Percentiles rank a stretch among this genome's conserved stretches.
phyloP scores from a whole-genome alignment of 805 yeast genomes.

The Yamadazyma takamatsuzukensis region DNA sequence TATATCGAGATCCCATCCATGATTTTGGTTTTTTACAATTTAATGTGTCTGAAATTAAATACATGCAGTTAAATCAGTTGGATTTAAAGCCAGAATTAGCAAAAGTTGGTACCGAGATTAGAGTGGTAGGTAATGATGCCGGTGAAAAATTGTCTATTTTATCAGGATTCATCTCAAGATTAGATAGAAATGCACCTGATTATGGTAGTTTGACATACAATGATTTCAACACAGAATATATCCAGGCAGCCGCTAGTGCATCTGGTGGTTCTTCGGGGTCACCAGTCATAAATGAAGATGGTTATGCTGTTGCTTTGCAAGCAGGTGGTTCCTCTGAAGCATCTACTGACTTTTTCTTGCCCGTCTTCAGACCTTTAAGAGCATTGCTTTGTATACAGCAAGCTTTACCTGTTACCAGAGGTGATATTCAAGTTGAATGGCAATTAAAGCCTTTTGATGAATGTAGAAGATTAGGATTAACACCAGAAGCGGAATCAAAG shows the following conservation, averaged over 20 bases:
- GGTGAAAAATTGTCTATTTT: slow-evolving; percentile 89
- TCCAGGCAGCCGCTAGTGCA: slow-evolving; percentile 94
- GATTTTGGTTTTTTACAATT: slow-evolving; percentile 89
- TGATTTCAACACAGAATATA: slow-evolving; percentile 91
- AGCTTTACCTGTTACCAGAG: slow-evolving; percentile 64
- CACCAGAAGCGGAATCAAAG: slow-evolving; percentile 64
- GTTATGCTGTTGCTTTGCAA: slow-evolving; percentile 84
- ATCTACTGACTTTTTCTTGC: slow-evolving; percentile 89
- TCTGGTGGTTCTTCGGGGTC: slow-evolving; percentile 96
- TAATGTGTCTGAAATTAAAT: slow-evolving; percentile 66
- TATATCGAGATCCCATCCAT: slow-evolving; percentile 91
- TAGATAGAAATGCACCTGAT: slow-evolving; percentile 93
- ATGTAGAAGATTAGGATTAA: slow-evolving; percentile 81
- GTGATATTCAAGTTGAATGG: slow-evolving; percentile 93
- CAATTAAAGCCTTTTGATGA: slow-evolving; percentile 81
- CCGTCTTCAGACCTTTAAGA: slow-evolving; percentile 76
- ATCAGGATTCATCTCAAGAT: slow-evolving; percentile 79
- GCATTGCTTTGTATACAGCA: slow-evolving; percentile 74
- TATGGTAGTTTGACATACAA: slow-evolving; percentile 85
- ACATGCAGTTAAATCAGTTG: slow-evolving; percentile 67
- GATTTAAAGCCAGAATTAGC: slow-evolving; percentile 78
- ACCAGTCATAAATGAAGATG: slow-evolving; percentile 89
- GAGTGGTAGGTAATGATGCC: slow-evolving; percentile 95
- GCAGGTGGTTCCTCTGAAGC: slow-evolving; percentile 94
- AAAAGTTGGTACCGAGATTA: slow-evolving; percentile 85